Percentiles rank a stretch among this genome's conserved stretches.
Conservation (phyloP, 2,329 filamentous ascomycete species). For the Nigrospora sphaerica region DNA sequence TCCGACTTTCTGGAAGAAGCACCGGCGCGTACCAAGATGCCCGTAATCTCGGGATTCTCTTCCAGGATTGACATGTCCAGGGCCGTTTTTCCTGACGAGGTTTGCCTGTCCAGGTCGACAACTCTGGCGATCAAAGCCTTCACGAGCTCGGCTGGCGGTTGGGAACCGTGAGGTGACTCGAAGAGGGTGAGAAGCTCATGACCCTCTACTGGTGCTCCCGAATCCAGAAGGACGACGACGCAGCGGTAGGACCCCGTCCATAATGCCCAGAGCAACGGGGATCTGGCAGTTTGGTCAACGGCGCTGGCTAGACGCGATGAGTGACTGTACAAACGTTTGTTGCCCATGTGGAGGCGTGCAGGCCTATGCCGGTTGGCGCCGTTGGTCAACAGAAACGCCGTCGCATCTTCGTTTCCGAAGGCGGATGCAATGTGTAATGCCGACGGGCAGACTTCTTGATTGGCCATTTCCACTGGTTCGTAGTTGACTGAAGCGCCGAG, state of each 20-base stretch:
- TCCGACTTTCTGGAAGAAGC: neutral
- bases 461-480: neutral
- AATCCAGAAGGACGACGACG: neutral
- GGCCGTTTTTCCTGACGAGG: neutral
- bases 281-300: neutral
- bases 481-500: neutral
- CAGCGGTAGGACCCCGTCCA: neutral
- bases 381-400: accelerated
- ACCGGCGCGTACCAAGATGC: neutral
- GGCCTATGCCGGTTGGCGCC: neutral
- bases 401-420: accelerated
- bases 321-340: neutral
- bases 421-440: neutral
- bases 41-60: no score
- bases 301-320: no score
- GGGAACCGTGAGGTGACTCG: no score
- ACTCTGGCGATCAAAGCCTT: neutral
- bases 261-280: neutral
- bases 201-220: neutral
- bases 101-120: neutral
- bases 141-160: neutral
- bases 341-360: neutral
- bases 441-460: neutral
- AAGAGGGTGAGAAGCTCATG: neutral
- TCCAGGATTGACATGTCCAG: neutral